Evolutionary conservation across 1,284 basidiomycete species (phyloP), one percentile per base, ranked within the genome.

Genomic region (Ganoderma leucocontextum): DNA sequence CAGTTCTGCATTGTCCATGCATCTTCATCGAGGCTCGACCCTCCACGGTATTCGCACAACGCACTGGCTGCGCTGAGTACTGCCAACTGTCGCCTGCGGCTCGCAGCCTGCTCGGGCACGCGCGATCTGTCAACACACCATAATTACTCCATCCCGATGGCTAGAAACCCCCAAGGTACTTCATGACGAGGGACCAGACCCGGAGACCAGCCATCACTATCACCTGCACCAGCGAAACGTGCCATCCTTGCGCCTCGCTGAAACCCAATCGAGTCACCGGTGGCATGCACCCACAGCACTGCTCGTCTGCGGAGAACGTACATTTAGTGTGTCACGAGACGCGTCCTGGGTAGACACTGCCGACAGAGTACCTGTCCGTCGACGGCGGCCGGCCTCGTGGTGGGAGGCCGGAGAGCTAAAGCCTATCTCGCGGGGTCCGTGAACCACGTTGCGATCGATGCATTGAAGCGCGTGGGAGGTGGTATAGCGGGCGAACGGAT

Each of bases 341-440:
- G 22, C 13, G 52, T 17, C 29, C 12, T 55, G 52, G 29, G 52
- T 9, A 9, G 22, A 13, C 17, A 33, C 10, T 55, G 52, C 29
- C 17, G 52, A 55, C 33, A 55, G 29, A 15, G 29, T 55, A 35
- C 52, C 52, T 35, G 52, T 29, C 52, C 29, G 4, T 19, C 29
- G 15, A 15, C 33, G 41, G 41, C 60, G 42, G 60, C 60, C 60
- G 41, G 60, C 60, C 60, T 44, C 33, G 41, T 42, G 19, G 39
- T 62, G 60, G 57, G 62, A 63, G 66, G 62, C 62, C 55, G 41
- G 42, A 60, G 35, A 58, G 42, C 66, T 44, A 58, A 60, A 63
- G 62, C 47, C 53, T 63, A 67, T 67, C 61, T 12, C 35, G 49
- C 49, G 29, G 52, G 52, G 13, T 33, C 52, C 29, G 52, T 15